Evolutionary conservation across 176 grass and related monocot genomes (phyloP).

Genomic region (Ensete ventricosum): DNA sequence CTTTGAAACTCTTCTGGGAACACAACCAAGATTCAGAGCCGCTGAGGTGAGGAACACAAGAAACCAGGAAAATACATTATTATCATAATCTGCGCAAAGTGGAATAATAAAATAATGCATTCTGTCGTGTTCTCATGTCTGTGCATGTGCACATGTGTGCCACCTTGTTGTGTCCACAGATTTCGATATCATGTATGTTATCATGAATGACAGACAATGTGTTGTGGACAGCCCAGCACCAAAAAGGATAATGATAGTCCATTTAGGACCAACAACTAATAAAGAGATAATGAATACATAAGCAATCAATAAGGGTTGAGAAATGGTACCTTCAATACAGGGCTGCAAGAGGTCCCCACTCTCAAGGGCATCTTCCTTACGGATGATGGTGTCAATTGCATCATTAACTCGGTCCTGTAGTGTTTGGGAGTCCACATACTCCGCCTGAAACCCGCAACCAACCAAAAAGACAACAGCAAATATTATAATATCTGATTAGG

Average conservation of each 20-base stretch:
- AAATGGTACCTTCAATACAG: conserved; percentile 40
- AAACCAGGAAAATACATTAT: not conserved
- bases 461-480: not conserved
- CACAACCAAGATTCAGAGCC: conserved; percentile 42
- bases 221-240: too few relatives aligned
- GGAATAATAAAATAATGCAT: not conserved
- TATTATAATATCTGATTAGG: not conserved
- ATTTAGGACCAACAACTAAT: not conserved
- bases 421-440: conserved; percentile 36
- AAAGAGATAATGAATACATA: not conserved
- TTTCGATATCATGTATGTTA: not conserved
- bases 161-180: not conserved
- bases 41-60: conserved; percentile 20
- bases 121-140: not conserved
- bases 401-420: conserved; percentile 39
- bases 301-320: not conserved
- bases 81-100: not conserved
- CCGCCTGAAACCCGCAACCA: conserved; percentile 19
- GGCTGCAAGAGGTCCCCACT: conserved; percentile 33
- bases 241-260: too few relatives aligned
- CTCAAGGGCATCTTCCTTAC: conserved; percentile 33
- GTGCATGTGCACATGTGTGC: not conserved
- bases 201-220: too few relatives aligned
- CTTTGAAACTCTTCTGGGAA: conserved; percentile 45
- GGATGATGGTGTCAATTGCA: conserved; percentile 43